Evolutionary conservation across 768 basidiomycete species (phyloP), one percentile per base, ranked within the genome.

Genomic region (Panellus pusillus): DNA sequence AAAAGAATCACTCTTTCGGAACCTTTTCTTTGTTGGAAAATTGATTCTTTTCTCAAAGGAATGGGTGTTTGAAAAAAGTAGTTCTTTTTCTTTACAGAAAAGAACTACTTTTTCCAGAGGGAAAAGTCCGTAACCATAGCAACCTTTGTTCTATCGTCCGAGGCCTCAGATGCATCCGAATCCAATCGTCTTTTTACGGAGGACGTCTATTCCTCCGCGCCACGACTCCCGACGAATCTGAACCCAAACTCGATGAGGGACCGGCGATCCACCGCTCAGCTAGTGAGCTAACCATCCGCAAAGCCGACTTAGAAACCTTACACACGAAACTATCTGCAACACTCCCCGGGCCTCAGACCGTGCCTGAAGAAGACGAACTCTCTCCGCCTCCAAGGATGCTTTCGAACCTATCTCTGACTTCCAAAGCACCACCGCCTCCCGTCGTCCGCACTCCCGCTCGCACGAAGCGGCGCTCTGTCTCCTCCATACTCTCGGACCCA

Each of bases 401-500:
- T 11, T 61, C 63, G 41, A 63, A 54, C 53, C 63, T 49, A 13
- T 71, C 57, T 52, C 28, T 64, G 6, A 45, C 47, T 6, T 56
- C 64, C 24, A 77, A 75, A 51, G 67, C 76, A 13, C 81, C 91
- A 24, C 84, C 87, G 27, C 66, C 79, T 0, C 74, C 81, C 59
- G 84, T 92, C 4, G 74, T 84, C 19, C 89, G 95, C 11, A 99
- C 96, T 0, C 96, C 96, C 4, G 93, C 87, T 4, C 84, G 95
- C 11, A 98, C 96, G 2, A 99, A 99, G 68, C 87, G 96, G 4
- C 89, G 96, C 19, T 97, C 94, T 2, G 88, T 98, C 6, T 96
- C 94, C 1, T 96, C 93, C 2, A 87, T 85, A 7, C 74, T 93
- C 55, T 89, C 89, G 29, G 84, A 87, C 46, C 74, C 79, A 9